Evolutionary conservation across 2,329 filamentous ascomycete species (phyloP).

Genomic region (Hysterium pulicare): DNA sequence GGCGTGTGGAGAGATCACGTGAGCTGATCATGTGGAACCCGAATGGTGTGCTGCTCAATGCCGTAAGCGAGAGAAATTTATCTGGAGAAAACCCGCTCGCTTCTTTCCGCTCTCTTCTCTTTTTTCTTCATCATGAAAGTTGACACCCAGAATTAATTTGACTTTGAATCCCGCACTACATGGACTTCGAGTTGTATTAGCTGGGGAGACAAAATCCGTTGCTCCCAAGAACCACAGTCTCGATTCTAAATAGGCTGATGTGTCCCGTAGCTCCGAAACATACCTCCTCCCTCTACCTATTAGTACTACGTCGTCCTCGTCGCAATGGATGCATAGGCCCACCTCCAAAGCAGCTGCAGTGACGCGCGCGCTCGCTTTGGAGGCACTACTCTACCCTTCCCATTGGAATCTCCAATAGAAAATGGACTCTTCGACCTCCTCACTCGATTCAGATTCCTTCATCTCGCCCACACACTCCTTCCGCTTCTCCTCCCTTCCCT

Average conservation of each 20-base stretch:
- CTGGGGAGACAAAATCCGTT: conserved; percentile 48
- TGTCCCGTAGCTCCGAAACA: conserved; percentile 38
- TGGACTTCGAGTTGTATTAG: conserved; percentile 58
- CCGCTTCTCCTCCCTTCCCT: conserved; percentile 52
- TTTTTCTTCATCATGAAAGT: conserved; percentile 31
- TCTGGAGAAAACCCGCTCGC: no score
- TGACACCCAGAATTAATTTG: conserved; percentile 53
- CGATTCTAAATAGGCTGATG: conserved; percentile 26
- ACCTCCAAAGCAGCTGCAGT: conserved; percentile 33
- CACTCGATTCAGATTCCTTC: neutral
- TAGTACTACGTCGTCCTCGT: conserved; percentile 9
- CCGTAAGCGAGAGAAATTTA: no score
- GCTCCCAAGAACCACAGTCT: conserved; percentile 36
- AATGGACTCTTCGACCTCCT: conserved; percentile 14
- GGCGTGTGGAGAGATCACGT: no score
- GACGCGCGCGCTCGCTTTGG: conserved; percentile 28
- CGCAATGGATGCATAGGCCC: conserved; percentile 43
- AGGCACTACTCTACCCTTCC: conserved; percentile 10
- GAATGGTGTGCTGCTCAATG: no score
- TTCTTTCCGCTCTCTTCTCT: no score
- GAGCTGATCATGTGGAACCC: no score
- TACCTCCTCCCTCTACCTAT: conserved; percentile 7
- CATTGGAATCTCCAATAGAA: conserved; percentile 22
- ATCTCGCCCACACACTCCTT: conserved; percentile 34
- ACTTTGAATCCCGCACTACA: conserved; percentile 49